Conservation (phyloP, 768 basidiomycete species). For the Lepiota subincarnata region DNA sequence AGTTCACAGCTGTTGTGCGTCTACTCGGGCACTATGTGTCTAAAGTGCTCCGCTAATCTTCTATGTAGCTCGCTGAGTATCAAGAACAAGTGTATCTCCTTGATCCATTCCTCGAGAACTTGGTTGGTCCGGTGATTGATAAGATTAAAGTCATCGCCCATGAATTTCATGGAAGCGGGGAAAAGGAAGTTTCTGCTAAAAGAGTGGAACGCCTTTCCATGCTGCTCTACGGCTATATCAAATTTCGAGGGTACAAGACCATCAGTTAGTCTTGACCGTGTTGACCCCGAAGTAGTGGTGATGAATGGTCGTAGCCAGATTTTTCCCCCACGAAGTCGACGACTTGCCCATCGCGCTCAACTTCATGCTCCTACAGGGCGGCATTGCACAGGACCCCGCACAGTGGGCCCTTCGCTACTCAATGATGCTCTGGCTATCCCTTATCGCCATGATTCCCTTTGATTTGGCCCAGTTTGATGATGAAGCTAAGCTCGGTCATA, state of each 20-base stretch:
- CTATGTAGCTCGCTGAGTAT: constrained; percentile 72
- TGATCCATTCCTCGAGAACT: constrained; percentile 80
- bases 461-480: constrained; percentile 84
- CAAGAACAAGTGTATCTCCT: constrained; percentile 92
- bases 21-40: background rate
- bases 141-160: constrained; percentile 54
- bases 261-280: constrained; percentile 61
- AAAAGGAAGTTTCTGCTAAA: constrained; percentile 24
- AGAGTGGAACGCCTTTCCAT: constrained; percentile 51
- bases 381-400: constrained; percentile 33
- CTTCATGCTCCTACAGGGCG: constrained; percentile 50
- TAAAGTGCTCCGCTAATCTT: background rate
- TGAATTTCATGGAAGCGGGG: constrained; percentile 28
- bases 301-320: constrained; percentile 57
- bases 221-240: constrained; percentile 78
- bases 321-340: constrained; percentile 88
- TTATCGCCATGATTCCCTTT: constrained; percentile 93
- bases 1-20: constrained; percentile 50
- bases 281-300: constrained; percentile 1
- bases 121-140: constrained; percentile 73
- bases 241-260: constrained; percentile 86
- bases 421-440: constrained; percentile 87
- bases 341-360: constrained; percentile 75
- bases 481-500: constrained; percentile 42
- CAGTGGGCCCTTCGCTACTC: constrained; percentile 85